phyloP scores from a whole-genome alignment of 2,329 filamentous ascomycete genomes.

The Epichloe brachyelytri region DNA sequence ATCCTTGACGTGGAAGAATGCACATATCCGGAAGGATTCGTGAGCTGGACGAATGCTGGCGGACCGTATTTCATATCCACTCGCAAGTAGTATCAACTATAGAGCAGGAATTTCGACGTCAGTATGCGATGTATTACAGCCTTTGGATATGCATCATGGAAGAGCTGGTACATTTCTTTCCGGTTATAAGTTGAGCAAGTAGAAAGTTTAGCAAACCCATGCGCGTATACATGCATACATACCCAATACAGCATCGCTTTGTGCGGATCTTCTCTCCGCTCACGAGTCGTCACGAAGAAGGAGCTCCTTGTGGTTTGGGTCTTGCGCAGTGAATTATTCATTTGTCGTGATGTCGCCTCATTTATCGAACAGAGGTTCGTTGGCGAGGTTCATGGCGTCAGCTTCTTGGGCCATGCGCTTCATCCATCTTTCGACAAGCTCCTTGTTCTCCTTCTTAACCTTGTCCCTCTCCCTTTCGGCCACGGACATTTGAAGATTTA shows the following conservation, averaged over 20 bases:
- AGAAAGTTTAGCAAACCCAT: slow-evolving; percentile 9
- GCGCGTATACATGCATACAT: slow-evolving; percentile 15
- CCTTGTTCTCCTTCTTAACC: slow-evolving; percentile 71
- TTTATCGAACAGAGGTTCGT: slow-evolving; percentile 30
- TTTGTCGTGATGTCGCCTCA: neutral
- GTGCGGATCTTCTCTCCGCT: neutral
- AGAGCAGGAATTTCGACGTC: slow-evolving; percentile 14
- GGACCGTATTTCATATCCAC: slow-evolving; percentile 84
- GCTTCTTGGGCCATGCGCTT: slow-evolving; percentile 74
- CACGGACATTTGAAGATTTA: slow-evolving; percentile 81
- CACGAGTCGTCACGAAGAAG: neutral
- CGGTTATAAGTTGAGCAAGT: neutral
- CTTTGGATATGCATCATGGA: slow-evolving; percentile 1
- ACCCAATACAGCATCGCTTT: slow-evolving; percentile 7
- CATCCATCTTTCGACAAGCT: slow-evolving; percentile 88
- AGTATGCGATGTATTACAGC: slow-evolving; percentile 12
- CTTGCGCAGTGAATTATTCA: neutral
- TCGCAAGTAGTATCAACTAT: slow-evolving; percentile 41
- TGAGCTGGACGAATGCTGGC: slow-evolving; percentile 81
- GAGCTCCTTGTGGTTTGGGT: neutral
- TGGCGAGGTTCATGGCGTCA: slow-evolving; percentile 67
- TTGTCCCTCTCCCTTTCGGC: slow-evolving; percentile 63
- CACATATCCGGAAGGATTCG: slow-evolving; percentile 53
- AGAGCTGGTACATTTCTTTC: neutral
- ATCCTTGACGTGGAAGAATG: slow-evolving; percentile 62